These are phyloP conservation scores for Tricholoma saponaceum DNA, from an alignment of 768 basidiomycete genomes.

Conservation along the genomic window DNA sequence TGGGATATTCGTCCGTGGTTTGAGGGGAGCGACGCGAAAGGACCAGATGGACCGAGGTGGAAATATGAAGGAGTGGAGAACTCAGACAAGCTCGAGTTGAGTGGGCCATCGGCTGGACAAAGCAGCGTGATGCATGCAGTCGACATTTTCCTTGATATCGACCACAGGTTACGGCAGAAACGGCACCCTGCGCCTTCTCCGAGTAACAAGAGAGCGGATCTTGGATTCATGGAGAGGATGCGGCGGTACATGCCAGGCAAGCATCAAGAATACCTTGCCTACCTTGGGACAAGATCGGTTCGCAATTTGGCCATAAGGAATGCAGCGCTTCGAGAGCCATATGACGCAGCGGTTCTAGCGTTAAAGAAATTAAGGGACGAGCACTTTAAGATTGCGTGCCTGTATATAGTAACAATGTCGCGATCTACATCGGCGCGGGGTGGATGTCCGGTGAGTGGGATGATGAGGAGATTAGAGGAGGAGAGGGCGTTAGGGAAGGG, in stretches of 20 bases:
- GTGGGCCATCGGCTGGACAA: conserved; percentile 93
- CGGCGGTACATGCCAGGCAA: conserved; percentile 91
- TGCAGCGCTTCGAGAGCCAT: conserved; percentile 63
- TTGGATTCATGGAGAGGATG: conserved; percentile 91
- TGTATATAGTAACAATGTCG: conserved; percentile 87
- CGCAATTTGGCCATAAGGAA: conserved; percentile 57
- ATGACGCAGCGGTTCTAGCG: conserved; percentile 73
- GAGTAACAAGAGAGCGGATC: conserved; percentile 61
- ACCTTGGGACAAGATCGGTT: conserved; percentile 59
- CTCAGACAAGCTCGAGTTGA: conserved; percentile 57
- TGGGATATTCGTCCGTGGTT: conserved; percentile 92
- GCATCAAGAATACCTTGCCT: conserved; percentile 80
- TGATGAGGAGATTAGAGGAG: conserved; percentile 43
- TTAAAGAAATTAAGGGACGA: conserved; percentile 81
- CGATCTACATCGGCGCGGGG: conserved; percentile 46
- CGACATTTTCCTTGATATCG: conserved; percentile 84
- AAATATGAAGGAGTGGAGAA: conserved; percentile 74
- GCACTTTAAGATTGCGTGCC: conserved; percentile 86
- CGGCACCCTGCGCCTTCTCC: conserved; percentile 65
- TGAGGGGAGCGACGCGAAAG: conserved; percentile 70
- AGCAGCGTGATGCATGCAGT: conserved; percentile 86
- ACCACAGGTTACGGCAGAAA: conserved; percentile 75
- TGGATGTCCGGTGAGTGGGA: conserved; percentile 52
- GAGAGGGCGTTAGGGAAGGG: conserved; percentile 32
- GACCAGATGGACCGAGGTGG: conserved; percentile 52